phyloP scores from a whole-genome alignment of 2,329 filamentous ascomycete species.

The Lachnellula subtilissima region DNA sequence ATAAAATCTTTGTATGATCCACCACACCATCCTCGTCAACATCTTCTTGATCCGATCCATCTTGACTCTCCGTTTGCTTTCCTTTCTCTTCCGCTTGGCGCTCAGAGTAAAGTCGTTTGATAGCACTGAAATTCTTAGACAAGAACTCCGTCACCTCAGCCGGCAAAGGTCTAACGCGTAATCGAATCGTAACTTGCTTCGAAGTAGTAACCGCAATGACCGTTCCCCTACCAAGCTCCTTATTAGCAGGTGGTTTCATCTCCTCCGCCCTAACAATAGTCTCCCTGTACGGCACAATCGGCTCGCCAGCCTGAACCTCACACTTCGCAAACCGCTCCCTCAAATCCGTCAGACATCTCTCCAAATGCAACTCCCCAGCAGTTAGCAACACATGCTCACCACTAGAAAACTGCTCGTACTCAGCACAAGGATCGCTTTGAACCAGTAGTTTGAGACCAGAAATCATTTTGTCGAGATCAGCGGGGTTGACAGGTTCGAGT shows the following conservation, averaged over 20 bases:
- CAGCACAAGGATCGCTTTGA: conserved; percentile 90
- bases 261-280: conserved; percentile 83
- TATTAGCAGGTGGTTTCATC: conserved; percentile 84
- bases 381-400: conserved; percentile 95
- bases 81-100: conserved; percentile 46
- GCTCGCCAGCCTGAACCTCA: conserved; percentile 88
- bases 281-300: conserved; percentile 94
- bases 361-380: conserved; percentile 89
- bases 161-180: conserved; percentile 77
- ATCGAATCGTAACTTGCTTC: conserved; percentile 73
- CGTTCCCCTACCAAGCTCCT: conserved; percentile 78
- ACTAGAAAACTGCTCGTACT: conserved; percentile 88
- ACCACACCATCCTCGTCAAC: conserved; percentile 54
- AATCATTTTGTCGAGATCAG: conserved; percentile 93
- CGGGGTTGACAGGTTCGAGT: conserved; percentile 86
- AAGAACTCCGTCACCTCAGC: conserved; percentile 77
- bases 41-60: conserved; percentile 33
- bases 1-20: conserved; percentile 57
- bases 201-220: conserved; percentile 73
- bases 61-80: conserved; percentile 25
- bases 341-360: conserved; percentile 88
- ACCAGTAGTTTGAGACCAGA: conserved; percentile 79
- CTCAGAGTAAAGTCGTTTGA: conserved; percentile 75
- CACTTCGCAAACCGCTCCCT: conserved; percentile 89
- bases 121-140: conserved; percentile 69